Percentiles rank a stretch among this genome's conserved stretches.
Evolutionary conservation across 495 filamentous ascomycete species (phyloP).

Genomic region (Aspergillus funiculosus): DNA sequence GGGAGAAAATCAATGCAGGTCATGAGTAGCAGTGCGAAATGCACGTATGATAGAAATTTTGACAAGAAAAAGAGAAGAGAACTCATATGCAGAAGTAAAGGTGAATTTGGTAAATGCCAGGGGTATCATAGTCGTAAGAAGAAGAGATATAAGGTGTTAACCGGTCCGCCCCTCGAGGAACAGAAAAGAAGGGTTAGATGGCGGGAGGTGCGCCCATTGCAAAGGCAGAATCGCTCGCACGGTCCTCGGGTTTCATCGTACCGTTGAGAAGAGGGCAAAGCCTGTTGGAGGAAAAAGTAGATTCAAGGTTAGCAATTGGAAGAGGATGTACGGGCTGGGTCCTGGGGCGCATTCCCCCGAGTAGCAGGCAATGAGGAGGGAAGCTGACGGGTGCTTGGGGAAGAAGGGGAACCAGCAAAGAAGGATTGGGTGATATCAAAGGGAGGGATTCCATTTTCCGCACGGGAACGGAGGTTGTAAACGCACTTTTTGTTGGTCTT

Average conservation of each 20-base stretch:
- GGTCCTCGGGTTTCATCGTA: conserved; percentile 66
- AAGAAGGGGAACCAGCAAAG: background rate
- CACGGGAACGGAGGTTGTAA: background rate
- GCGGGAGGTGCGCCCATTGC: conserved; percentile 45
- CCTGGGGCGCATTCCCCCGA: background rate
- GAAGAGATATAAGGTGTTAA: background rate
- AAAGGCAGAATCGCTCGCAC: conserved; percentile 47
- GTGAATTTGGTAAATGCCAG: background rate
- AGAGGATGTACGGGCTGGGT: no score
- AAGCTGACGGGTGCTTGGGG: background rate
- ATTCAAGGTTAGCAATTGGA: conserved; percentile 20
- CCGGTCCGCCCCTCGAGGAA: no score
- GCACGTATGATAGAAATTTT: background rate
- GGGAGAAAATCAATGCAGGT: no score
- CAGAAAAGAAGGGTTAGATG: conserved; percentile 13
- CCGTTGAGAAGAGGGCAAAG: conserved; percentile 90
- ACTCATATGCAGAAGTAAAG: background rate
- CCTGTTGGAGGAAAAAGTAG: conserved; percentile 39
- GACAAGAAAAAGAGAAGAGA: background rate
- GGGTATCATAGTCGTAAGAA: conserved; percentile 10
- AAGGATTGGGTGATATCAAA: conserved; percentile 13
- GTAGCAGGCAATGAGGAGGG: background rate
- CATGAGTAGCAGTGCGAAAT: no score
- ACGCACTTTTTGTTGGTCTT: conserved; percentile 96
- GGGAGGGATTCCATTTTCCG: conserved; percentile 2